Evolutionary conservation across 2,329 filamentous ascomycete species (phyloP), one percentile per base, ranked within the genome.

Genomic region (Epichloe sp.): DNA sequence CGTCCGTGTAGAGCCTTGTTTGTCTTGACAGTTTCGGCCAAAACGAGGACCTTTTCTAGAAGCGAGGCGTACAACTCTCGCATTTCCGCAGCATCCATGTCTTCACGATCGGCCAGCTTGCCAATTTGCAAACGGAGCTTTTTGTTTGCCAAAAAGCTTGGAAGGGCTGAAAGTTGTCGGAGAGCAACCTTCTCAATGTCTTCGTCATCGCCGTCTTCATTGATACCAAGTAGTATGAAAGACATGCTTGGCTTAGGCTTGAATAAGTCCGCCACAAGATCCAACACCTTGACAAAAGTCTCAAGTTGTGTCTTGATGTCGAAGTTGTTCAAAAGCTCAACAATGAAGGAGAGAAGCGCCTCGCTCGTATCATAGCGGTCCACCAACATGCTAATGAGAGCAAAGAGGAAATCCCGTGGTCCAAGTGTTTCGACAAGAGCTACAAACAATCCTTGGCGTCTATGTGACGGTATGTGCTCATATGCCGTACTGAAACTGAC

Each of bases 401-500:
- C 89, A 59, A 88, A 95, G 23, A 97, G 73, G 60, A 94, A 95
- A 55, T 97, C 90, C 49, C 85, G 78, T 0, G 88, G 77, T 2
- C 91, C 91, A 3, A 98, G 75, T 11, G 90, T 94, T 59, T 88
- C 81, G 21, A 93, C 82, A 17, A 98, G 74, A 48, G 91, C 87
- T 50, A 85, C 77, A 68, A 96, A 98, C 6, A 98, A 73, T 41
- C 83, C 82, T 34, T 87, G 79, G 57, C 89, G 82, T 52, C 93
- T 80, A 65, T 96, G 90, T 8, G 84, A 78, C 5, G 93, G 93
- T 56, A 98, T 90, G 63, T 98, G 93, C 64, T 96, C 90, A 65
- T 94, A 98, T 0, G 94, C 93, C 7, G 90, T 89, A 17, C 89
- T 91, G 64, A 98, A 98, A 71, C 90, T 97, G 42, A 94, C 77